phyloP scores from a whole-genome alignment of 768 basidiomycete genomes.

The Leccinellum rugosiceps region DNA sequence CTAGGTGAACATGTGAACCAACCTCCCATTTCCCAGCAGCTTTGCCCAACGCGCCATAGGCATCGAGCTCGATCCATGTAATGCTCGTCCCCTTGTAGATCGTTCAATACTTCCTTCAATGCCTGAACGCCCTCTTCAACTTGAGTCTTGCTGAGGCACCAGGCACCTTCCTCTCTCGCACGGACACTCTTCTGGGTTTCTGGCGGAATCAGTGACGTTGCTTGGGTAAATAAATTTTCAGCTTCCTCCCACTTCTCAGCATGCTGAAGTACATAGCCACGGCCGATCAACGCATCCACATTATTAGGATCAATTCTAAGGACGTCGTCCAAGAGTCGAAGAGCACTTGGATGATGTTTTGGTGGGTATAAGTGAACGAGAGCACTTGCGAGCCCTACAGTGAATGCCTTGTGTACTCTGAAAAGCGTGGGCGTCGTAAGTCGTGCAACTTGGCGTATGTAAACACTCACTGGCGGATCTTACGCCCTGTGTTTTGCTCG shows the following conservation, averaged over 20 bases:
- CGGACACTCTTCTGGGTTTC: conserved; percentile 50
- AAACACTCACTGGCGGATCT: conserved; percentile 43
- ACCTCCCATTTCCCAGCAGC: conserved; percentile 74
- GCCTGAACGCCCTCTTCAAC: conserved; percentile 44
- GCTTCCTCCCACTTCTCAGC: conserved; percentile 69
- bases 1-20: conserved; percentile 19
- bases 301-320: conserved; percentile 62
- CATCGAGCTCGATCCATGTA: conserved; percentile 69
- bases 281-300: conserved; percentile 64
- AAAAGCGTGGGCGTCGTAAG: not conserved
- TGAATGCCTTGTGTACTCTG: conserved; percentile 67
- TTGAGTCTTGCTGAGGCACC: conserved; percentile 66
- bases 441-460: not conserved
- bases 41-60: conserved; percentile 81
- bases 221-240: conserved; percentile 54
- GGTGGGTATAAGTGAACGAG: conserved; percentile 86
- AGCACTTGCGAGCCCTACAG: conserved; percentile 67
- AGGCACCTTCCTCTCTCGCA: conserved; percentile 78
- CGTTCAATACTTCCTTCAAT: conserved; percentile 47
- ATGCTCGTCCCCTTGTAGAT: conserved; percentile 43
- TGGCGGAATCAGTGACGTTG: conserved; percentile 46
- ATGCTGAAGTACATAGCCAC: conserved; percentile 69
- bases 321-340: conserved; percentile 69
- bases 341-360: conserved; percentile 81
- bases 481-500: conserved; percentile 57